phyloP scores from a whole-genome alignment of 176 grass and related monocot species.

The Alopecurus myosuroides region DNA sequence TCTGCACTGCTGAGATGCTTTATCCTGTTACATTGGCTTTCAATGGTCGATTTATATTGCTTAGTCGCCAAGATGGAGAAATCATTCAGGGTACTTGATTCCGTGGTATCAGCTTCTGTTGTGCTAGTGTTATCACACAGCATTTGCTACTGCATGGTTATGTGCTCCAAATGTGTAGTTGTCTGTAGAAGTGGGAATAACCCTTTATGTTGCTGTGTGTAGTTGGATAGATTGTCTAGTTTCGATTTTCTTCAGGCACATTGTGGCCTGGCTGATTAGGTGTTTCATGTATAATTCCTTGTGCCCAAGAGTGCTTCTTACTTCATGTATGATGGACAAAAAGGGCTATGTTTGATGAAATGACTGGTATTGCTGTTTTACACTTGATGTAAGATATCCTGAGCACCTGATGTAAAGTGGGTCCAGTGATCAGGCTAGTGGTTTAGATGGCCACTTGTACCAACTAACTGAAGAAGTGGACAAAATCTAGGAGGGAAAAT shows the following conservation, averaged over 20 bases:
- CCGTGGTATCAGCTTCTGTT: not conserved
- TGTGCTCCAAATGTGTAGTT: not conserved
- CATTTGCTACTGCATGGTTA: not conserved
- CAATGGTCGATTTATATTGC: not conserved
- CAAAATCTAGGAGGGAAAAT: conserved; percentile 50
- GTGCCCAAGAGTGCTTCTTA: not conserved
- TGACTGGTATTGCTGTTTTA: not conserved
- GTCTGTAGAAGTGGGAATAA: not conserved
- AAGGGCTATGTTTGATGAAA: not conserved
- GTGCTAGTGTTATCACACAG: not conserved
- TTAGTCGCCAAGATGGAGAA: not conserved
- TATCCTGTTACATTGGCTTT: not conserved
- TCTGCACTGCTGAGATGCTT: not conserved
- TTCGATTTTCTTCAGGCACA: not conserved
- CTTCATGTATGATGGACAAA: not conserved
- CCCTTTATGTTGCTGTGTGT: not conserved
- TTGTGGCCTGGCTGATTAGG: not conserved
- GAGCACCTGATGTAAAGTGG: not conserved
- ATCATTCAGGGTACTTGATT: not conserved
- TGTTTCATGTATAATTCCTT: not conserved
- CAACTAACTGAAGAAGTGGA: not conserved
- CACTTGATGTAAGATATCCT: not conserved
- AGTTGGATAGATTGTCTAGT: not conserved
- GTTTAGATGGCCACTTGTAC: not conserved
- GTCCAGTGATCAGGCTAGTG: not conserved